These are phyloP conservation scores for Penicillium tannophilum DNA, from an alignment of 495 filamentous ascomycete genomes.

Conservation along the genomic window DNA sequence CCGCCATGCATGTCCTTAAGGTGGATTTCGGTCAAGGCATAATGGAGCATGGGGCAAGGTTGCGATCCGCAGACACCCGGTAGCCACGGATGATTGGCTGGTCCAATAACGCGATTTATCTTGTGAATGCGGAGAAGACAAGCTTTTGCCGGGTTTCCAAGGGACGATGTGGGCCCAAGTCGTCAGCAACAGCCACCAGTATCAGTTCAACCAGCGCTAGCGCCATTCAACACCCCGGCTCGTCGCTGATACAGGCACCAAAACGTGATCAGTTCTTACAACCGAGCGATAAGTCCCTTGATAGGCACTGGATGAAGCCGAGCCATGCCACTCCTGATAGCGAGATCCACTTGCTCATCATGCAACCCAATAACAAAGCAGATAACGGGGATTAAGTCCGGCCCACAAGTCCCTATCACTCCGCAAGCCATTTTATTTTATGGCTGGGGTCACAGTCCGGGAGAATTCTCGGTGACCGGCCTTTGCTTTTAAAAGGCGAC, in stretches of 20 bases:
- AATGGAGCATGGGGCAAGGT: background rate
- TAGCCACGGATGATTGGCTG: background rate
- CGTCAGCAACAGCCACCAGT: constrained; percentile 11
- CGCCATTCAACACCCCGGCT: background rate
- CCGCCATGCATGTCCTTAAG: background rate
- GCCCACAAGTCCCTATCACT: constrained; percentile 5
- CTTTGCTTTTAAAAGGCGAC: background rate
- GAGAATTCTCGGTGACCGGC: background rate
- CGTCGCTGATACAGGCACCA: constrained; percentile 3
- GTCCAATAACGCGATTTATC: background rate
- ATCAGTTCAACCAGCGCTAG: background rate
- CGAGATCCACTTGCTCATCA: constrained; percentile 1
- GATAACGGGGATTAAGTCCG: constrained; percentile 3
- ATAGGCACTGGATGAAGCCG: background rate
- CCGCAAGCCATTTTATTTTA: background rate
- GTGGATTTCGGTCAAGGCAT: no score
- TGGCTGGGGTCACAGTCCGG: background rate
- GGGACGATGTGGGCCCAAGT: constrained; percentile 4
- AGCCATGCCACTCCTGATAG: background rate
- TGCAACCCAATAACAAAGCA: constrained; percentile 6
- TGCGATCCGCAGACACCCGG: background rate
- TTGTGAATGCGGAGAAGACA: constrained; percentile 14
- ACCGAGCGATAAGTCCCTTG: constrained; percentile 6
- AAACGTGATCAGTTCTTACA: background rate
- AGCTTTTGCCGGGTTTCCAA: constrained; percentile 15